Conservation (phyloP, 257 asterid genomes). For the Anisodus tanguticus region DNA sequence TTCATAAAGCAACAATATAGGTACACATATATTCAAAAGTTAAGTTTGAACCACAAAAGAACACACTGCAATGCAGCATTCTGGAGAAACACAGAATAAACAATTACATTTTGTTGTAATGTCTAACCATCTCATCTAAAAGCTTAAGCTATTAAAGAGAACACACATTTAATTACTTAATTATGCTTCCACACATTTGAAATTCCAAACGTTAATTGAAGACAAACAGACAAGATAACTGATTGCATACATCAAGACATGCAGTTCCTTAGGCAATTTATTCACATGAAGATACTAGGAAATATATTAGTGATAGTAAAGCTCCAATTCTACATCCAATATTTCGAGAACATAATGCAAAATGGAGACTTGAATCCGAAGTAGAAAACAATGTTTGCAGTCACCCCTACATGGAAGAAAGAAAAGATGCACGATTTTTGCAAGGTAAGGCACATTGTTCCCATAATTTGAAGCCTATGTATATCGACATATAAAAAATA, state of each 20-base stretch:
- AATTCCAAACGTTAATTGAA: neutral
- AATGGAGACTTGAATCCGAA: neutral
- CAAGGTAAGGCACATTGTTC: neutral
- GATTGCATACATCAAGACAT: neutral
- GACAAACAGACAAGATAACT: neutral
- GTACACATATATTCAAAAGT: neutral
- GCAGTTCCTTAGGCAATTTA: neutral
- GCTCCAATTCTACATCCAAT: neutral
- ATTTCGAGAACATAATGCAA: neutral
- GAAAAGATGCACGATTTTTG: neutral
- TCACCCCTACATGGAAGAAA: neutral
- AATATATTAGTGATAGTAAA: neutral
- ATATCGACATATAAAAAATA: neutral
- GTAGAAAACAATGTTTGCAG: neutral
- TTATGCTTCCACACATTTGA: neutral
- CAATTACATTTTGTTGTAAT: neutral
- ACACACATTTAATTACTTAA: neutral
- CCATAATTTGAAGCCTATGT: neutral
- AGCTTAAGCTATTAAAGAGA: neutral
- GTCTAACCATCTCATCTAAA: neutral
- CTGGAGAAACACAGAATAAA: conserved; percentile 15
- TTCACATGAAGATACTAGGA: conserved; percentile 2
- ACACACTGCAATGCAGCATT: conserved; percentile 14
- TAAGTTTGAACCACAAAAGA: conserved; percentile 1
- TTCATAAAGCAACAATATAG: neutral